Evolutionary conservation across 768 basidiomycete genomes (phyloP).

Genomic region (Hypholoma sublateritium): DNA sequence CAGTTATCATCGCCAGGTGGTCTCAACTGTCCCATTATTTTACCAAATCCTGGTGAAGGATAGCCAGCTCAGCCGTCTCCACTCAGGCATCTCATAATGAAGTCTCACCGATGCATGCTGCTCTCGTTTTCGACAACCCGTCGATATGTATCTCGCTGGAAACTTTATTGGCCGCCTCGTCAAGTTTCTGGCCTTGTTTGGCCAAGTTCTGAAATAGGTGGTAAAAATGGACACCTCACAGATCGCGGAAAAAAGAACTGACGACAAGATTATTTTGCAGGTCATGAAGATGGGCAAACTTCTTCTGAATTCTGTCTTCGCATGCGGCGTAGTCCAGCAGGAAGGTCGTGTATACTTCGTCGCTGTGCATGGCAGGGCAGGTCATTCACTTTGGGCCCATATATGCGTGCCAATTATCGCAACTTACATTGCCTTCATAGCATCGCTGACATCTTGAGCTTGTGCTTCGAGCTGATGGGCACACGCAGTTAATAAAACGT

Average conservation of each 20-base stretch:
- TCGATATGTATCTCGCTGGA: neutral
- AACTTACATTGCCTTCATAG: conserved; percentile 16
- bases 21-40: conserved; percentile 1
- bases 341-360: conserved; percentile 15
- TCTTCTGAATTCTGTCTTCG: conserved; percentile 22
- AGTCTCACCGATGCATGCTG: conserved; percentile 13
- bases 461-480: neutral
- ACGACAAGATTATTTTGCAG: conserved; percentile 11
- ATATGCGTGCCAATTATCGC: neutral
- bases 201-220: conserved; percentile 8
- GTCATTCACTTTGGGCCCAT: conserved; percentile 1
- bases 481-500: neutral
- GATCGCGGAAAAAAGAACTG: neutral
- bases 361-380: conserved; percentile 3
- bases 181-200: conserved; percentile 7
- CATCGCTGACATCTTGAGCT: conserved; percentile 9
- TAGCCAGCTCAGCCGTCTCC: neutral
- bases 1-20: neutral
- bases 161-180: conserved; percentile 9
- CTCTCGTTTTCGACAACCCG: conserved; percentile 15
- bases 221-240: neutral
- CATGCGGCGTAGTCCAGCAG: conserved; percentile 15
- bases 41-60: conserved; percentile 5
- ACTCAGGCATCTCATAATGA: neutral
- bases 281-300: conserved; percentile 12